phyloP scores from a whole-genome alignment of 1,139 yeast genomes.

The Geotrichum australiense region DNA sequence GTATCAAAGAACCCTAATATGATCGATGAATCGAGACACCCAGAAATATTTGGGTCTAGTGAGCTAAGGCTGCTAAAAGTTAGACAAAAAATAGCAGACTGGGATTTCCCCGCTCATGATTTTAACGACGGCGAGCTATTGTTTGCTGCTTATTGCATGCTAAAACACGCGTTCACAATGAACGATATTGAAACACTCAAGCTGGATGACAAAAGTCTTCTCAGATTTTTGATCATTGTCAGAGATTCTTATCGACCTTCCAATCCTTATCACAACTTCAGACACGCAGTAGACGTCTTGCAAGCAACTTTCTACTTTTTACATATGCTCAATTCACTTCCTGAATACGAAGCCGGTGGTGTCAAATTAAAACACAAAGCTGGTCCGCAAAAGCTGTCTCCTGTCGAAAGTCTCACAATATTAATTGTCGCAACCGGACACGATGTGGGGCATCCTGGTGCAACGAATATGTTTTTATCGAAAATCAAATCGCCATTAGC shows the following conservation, averaged over 20 bases:
- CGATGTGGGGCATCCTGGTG: slow-evolving; percentile 95
- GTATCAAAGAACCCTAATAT: neutral
- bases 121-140: slow-evolving; percentile 61
- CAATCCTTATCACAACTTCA: slow-evolving; percentile 88
- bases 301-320: slow-evolving; percentile 78
- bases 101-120: slow-evolving; percentile 63
- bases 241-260: slow-evolving; percentile 76
- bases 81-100: slow-evolving; percentile 11
- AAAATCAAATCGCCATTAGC: slow-evolving; percentile 62
- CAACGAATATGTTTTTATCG: slow-evolving; percentile 68
- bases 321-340: slow-evolving; percentile 43
- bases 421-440: slow-evolving; percentile 87
- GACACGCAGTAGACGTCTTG: slow-evolving; percentile 92
- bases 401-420: slow-evolving; percentile 50
- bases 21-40: neutral
- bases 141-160: slow-evolving; percentile 52
- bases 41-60: neutral
- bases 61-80: slow-evolving; percentile 4
- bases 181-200: slow-evolving; percentile 29
- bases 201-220: slow-evolving; percentile 41
- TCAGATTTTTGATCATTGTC: slow-evolving; percentile 54
- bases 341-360: slow-evolving; percentile 25
- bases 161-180: slow-evolving; percentile 41
- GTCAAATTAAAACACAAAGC: neutral
- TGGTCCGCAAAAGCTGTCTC: slow-evolving; percentile 19